These are phyloP conservation scores for Polysphondylium violaceum DNA, from an alignment of 78 protist species.

Conservation along the genomic window DNA sequence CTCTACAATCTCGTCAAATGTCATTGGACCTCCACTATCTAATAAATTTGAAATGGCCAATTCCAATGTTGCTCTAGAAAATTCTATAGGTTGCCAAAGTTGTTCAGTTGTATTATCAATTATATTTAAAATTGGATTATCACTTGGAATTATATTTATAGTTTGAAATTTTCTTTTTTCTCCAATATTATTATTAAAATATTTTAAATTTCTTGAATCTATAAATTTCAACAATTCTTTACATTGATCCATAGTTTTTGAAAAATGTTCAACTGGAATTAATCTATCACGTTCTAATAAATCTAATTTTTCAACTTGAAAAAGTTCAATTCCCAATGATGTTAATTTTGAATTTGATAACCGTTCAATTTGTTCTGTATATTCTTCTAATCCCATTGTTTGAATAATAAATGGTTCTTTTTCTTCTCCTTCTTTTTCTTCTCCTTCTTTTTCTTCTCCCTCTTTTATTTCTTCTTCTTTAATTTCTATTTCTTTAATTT, in stretches of 20 bases:
- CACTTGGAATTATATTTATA: not conserved
- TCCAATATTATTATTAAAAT: not conserved
- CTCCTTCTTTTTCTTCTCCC: not conserved
- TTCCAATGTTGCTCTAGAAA: not conserved
- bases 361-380: not conserved
- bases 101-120: not conserved
- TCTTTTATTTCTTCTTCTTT: not conserved
- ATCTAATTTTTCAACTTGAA: not conserved
- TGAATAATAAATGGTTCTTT: not conserved
- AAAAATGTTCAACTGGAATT: not conserved
- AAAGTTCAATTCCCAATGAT: not conserved
- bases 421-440: not conserved
- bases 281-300: not conserved
- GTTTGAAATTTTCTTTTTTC: not conserved
- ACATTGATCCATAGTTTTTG: constrained; percentile 2
- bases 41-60: not conserved
- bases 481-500: not conserved
- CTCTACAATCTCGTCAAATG: not conserved
- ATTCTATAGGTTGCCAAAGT: constrained; percentile 3
- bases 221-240: not conserved
- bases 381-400: not conserved
- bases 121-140: not conserved
- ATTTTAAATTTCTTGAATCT: not conserved
- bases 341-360: constrained; percentile 9
- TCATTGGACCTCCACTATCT: constrained; percentile 13